Percentiles rank a stretch among this genome's conserved stretches.
These are phyloP conservation scores for Solanum hybrid DNA, from an alignment of 305 asterid species.

Conservation along the genomic window DNA sequence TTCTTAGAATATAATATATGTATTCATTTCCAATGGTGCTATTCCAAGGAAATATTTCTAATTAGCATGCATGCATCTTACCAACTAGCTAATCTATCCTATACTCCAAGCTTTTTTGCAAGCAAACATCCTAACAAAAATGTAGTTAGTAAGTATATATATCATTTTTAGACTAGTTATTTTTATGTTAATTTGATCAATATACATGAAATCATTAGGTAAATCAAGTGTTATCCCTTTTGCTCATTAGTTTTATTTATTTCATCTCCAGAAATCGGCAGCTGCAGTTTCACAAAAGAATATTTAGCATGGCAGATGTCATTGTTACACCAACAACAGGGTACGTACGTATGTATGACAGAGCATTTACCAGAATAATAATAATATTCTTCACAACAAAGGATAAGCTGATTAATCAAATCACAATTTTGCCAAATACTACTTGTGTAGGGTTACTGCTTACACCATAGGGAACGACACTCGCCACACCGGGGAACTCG, in stretches of 20 bases:
- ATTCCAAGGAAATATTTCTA: not conserved
- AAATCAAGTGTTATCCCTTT: not conserved
- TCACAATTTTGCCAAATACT: not conserved
- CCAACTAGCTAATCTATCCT: not conserved
- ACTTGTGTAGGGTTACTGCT: constrained; percentile 61
- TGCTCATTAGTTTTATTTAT: not conserved
- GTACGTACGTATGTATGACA: constrained; percentile 20
- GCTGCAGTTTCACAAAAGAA: constrained; percentile 52
- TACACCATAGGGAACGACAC: constrained; percentile 57
- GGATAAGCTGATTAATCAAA: not conserved
- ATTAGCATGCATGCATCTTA: not conserved
- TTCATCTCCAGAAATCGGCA: constrained; percentile 49
- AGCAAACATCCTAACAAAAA: not conserved
- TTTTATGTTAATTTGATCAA: not conserved
- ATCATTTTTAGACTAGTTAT: not conserved
- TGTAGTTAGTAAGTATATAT: not conserved
- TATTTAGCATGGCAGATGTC: constrained; percentile 63
- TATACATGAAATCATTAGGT: not conserved
- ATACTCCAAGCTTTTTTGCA: not conserved
- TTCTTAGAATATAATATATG: not conserved
- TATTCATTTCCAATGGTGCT: not conserved
- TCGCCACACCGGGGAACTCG: constrained; percentile 70
- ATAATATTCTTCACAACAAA: not conserved
- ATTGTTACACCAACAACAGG: constrained; percentile 91
- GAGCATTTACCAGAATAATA: not conserved